Base-by-base conservation (phyloP, 2,329 filamentous ascomycete genomes). In the Corynespora cassiicola region DNA sequence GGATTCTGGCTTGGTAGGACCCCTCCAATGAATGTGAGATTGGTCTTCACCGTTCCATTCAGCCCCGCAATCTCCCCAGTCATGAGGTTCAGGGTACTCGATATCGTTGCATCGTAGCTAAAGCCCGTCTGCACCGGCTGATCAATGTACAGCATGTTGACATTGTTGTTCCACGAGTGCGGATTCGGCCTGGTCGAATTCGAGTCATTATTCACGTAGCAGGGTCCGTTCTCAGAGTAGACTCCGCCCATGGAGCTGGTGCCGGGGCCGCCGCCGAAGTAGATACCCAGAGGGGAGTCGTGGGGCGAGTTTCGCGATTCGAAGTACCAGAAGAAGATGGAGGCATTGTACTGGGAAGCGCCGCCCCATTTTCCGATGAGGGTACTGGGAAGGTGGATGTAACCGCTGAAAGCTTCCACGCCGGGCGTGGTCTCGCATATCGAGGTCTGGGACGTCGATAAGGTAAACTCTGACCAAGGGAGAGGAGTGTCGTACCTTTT, bases 331-430 rank as follows among this genome's bases (percentile, higher is more conserved):
- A 53, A 57, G 41, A 54, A 55, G 18, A 48, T 53, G 34, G 39
- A 50, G 14, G 40, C 42, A 15, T 56, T 45, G 34, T 54, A 49
- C 11, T 35, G 27, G 9, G 37, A 26, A 7, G 32, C 28, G 12
- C 43, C 41, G 1, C 49, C 55, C 7, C 50, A 34, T 25, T 54
- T 45, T 22, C 45, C 45, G 18, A 50, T 24, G 8, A 40, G 16
- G 22, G 36, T 23, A 3, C 36, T 31, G 2, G 76, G 76, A 4
- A 82, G 65, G 55, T 78, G 71, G n/a, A 81, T 73, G 44, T 80
- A 82, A 23, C 79, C 79, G 3, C 75, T 75, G 59, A 80, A 84
- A 8, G 72, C 73, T 49, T 71, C 76, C 31, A 79, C 74, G 6
- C 71, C 69, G 5, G 66, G 63, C 0, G 72, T 77, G 7, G 74